Conservation (phyloP, 2,329 filamentous ascomycete genomes). For the Fonsecaea monophora region DNA sequence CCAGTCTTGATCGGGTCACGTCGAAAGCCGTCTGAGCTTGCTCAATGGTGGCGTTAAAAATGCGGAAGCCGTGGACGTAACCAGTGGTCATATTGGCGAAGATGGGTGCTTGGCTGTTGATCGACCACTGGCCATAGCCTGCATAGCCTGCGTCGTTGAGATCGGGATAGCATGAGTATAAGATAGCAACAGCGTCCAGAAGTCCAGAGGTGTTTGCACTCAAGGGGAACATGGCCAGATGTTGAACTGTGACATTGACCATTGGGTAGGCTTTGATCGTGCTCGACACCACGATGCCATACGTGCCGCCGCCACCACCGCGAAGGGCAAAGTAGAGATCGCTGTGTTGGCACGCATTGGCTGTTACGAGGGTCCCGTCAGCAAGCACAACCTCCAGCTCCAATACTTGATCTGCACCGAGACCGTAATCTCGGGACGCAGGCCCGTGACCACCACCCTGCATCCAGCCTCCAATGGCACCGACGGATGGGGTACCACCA, state of each 20-base stretch:
- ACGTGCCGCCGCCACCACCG: constrained; percentile 61
- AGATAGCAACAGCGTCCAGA: constrained; percentile 40
- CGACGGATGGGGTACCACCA: constrained; percentile 39
- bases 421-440: constrained; percentile 39
- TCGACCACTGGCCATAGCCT: constrained; percentile 44
- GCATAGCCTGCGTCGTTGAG: constrained; percentile 43
- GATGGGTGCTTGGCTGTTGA: constrained; percentile 37
- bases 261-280: constrained; percentile 54
- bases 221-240: constrained; percentile 41
- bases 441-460: constrained; percentile 44
- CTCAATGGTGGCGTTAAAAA: constrained; percentile 38
- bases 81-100: constrained; percentile 41
- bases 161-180: constrained; percentile 41
- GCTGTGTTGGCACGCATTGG: constrained; percentile 28
- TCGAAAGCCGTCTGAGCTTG: constrained; percentile 38
- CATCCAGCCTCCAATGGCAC: constrained; percentile 41
- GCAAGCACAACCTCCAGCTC: constrained; percentile 42
- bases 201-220: constrained; percentile 33
- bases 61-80: constrained; percentile 42
- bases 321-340: constrained; percentile 60
- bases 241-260: constrained; percentile 44
- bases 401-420: constrained; percentile 42
- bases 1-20: constrained; percentile 35
- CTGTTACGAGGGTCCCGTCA: constrained; percentile 34
- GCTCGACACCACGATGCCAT: constrained; percentile 53